phyloP scores from a whole-genome alignment of 306 rosid species.

The Medicago ruthenica region DNA sequence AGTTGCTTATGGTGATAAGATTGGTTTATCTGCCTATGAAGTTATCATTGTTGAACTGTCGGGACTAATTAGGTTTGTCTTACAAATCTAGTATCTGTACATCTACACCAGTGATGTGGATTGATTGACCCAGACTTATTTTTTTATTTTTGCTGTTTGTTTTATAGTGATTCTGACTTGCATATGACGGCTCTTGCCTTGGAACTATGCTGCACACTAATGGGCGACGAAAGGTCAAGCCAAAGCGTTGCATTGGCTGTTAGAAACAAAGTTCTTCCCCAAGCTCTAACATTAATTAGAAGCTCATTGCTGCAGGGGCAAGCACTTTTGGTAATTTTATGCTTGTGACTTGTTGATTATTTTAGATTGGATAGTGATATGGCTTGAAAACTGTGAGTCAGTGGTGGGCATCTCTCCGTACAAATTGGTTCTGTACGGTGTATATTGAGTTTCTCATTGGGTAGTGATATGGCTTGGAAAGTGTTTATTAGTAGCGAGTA shows the following conservation, averaged over 20 bases:
- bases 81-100: constrained; percentile 26
- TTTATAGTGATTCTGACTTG: constrained; percentile 94
- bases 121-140: constrained; percentile 33
- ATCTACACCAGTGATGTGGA: constrained; percentile 16
- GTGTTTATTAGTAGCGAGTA: background rate
- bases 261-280: constrained; percentile 97
- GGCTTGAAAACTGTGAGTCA: background rate
- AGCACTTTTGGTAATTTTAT: constrained; percentile 78
- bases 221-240: constrained; percentile 95
- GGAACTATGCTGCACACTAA: constrained; percentile 95
- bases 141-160: constrained; percentile 34
- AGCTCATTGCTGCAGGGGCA: constrained; percentile 98
- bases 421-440: background rate
- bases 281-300: constrained; percentile 86
- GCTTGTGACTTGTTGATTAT: constrained; percentile 4
- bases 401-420: background rate
- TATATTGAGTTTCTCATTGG: background rate
- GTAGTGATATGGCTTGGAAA: background rate
- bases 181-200: constrained; percentile 99
- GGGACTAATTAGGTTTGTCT: constrained; percentile 79
- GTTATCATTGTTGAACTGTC: constrained; percentile 94
- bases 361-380: background rate
- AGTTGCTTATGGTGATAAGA: constrained; percentile 94
- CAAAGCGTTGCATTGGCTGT: constrained; percentile 89
- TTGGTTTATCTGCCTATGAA: constrained; percentile 92